Evolutionary conservation across 2,329 filamentous ascomycete genomes (phyloP).

Genomic region (Scedosporium dehoogii): DNA sequence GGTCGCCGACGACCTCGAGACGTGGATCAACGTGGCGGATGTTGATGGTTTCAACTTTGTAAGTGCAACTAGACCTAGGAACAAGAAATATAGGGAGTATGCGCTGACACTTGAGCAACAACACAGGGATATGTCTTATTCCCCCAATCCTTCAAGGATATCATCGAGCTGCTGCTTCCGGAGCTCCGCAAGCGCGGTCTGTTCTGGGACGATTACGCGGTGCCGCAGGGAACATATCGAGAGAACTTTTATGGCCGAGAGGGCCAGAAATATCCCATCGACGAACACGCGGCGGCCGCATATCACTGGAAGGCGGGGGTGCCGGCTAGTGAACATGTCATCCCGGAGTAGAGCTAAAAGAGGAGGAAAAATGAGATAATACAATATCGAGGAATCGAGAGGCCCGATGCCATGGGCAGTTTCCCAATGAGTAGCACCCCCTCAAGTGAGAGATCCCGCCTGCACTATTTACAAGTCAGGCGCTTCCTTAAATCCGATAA

Average conservation of each 20-base stretch:
- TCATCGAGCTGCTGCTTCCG: constrained; percentile 54
- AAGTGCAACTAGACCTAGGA: constrained; percentile 17
- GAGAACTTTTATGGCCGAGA: constrained; percentile 47
- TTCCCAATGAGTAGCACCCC: no score
- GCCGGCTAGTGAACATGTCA: constrained; percentile 17
- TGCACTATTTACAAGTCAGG: no score
- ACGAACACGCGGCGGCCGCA: constrained; percentile 40
- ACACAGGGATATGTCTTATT: constrained; percentile 45
- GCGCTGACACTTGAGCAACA: constrained; percentile 20
- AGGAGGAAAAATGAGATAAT: neutral
- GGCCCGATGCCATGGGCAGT: no score
- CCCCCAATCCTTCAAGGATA: constrained; percentile 57
- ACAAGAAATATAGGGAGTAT: neutral
- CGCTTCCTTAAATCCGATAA: no score
- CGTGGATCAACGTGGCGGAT: constrained; percentile 58
- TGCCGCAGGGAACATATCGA: constrained; percentile 47
- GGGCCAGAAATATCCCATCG: constrained; percentile 38
- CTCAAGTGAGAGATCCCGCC: no score
- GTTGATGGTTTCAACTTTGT: constrained; percentile 69
- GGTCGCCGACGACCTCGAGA: constrained; percentile 58
- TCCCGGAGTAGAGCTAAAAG: constrained; percentile 14
- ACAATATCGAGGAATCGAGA: neutral
- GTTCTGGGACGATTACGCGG: constrained; percentile 44
- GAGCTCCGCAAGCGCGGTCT: constrained; percentile 50
- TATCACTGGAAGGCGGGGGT: constrained; percentile 32